Percentiles rank a stretch among this genome's conserved stretches.
phyloP scores from a whole-genome alignment of 2,329 filamentous ascomycete species.

The Hansfordia pulvinata region DNA sequence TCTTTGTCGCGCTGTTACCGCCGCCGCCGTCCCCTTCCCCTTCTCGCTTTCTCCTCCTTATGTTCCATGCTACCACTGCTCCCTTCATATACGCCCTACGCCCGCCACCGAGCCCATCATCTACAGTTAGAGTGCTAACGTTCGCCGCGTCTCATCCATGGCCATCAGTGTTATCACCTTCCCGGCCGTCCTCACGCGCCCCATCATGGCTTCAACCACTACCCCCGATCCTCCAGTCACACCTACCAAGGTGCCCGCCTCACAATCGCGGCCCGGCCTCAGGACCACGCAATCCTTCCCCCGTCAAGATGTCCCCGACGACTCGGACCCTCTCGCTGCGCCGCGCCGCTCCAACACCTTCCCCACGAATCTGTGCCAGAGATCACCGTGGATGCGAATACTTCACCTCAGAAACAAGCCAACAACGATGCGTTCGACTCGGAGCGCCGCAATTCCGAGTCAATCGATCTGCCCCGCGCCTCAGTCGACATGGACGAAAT shows the following conservation, averaged over 20 bases:
- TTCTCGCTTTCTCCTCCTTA: no score
- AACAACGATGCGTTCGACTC: conserved; percentile 36
- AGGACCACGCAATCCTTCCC: conserved; percentile 14
- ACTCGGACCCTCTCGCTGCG: conserved; percentile 17
- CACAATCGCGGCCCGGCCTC: conserved; percentile 12
- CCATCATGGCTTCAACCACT: background rate
- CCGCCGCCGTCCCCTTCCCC: no score
- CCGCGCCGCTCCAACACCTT: conserved; percentile 33
- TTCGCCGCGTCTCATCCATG: no score
- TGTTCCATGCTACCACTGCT: no score
- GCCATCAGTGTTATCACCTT: no score
- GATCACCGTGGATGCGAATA: conserved; percentile 10
- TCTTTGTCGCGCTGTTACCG: no score
- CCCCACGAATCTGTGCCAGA: conserved; percentile 21
- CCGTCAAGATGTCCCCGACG: conserved; percentile 10
- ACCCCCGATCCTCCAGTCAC: conserved; percentile 12
- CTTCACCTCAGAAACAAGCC: conserved; percentile 8
- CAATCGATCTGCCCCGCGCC: conserved; percentile 30
- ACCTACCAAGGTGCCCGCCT: conserved; percentile 10
- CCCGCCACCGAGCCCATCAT: no score
- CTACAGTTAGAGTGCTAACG: no score
- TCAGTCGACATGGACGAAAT: conserved; percentile 75
- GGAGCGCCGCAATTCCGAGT: conserved; percentile 28
- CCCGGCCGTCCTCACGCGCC: no score
- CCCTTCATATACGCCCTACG: no score